These are phyloP conservation scores for Ogataea ganodermae DNA, from an alignment of 805 yeast species.

Conservation along the genomic window DNA sequence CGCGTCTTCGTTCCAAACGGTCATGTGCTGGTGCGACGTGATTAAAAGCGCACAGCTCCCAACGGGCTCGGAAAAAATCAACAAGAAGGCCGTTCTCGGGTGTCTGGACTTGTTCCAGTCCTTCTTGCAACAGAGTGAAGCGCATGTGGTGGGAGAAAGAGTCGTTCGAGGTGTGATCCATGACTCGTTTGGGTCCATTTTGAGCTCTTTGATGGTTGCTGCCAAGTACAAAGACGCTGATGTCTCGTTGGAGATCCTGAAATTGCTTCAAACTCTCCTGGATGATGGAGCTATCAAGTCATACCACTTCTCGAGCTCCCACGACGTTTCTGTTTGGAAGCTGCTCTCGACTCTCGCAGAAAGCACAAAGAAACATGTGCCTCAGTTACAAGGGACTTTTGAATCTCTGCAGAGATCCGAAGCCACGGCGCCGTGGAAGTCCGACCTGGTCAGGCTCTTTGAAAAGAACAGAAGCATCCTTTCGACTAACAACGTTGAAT, in stretches of 20 bases:
- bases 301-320: slow-evolving; percentile 11
- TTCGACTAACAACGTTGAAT: slow-evolving; percentile 23
- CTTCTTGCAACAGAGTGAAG: slow-evolving; percentile 11
- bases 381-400: slow-evolving; percentile 11
- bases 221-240: slow-evolving; percentile 9
- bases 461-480: slow-evolving; percentile 22
- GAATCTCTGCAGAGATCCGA: slow-evolving; percentile 22
- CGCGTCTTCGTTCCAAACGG: slow-evolving; percentile 12
- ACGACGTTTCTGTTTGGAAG: slow-evolving; percentile 17
- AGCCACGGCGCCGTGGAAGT: slow-evolving; percentile 8
- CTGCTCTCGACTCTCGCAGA: slow-evolving; percentile 10
- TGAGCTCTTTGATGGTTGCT: slow-evolving; percentile 18
- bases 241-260: slow-evolving; percentile 17
- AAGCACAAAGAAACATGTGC: not conserved
- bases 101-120: slow-evolving; percentile 22
- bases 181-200: slow-evolving; percentile 18
- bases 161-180: slow-evolving; percentile 20
- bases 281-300: slow-evolving; percentile 1
- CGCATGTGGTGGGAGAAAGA: slow-evolving; percentile 2
- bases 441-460: slow-evolving; percentile 20
- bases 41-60: slow-evolving; percentile 13
- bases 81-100: slow-evolving; percentile 21
- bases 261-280: not conserved
- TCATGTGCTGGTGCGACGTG: slow-evolving; percentile 23
- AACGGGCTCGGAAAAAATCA: slow-evolving; percentile 3